phyloP scores from a whole-genome alignment of 495 filamentous ascomycete species.

The Aspergillus incahuasiensis region DNA sequence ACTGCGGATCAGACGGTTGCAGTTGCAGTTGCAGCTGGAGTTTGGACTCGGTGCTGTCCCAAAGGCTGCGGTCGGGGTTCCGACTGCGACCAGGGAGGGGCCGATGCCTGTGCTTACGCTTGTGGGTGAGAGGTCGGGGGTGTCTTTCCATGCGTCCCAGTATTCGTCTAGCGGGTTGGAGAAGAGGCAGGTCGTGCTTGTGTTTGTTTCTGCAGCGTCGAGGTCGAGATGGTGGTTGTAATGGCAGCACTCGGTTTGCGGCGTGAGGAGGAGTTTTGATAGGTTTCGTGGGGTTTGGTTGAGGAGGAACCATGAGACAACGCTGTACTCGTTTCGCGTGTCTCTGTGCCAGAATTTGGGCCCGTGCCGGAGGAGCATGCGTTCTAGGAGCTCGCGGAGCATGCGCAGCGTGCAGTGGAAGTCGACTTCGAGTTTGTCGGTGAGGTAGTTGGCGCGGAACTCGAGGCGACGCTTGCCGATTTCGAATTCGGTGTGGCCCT shows the following conservation, averaged over 20 bases:
- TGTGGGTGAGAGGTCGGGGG: conserved; percentile 15
- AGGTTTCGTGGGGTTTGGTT: conserved; percentile 25
- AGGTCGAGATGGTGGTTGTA: neutral
- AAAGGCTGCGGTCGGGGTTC: neutral
- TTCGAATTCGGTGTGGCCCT: conserved; percentile 23
- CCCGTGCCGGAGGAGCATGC: conserved; percentile 29
- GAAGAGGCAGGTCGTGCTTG: conserved; percentile 17
- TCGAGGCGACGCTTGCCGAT: conserved; percentile 23
- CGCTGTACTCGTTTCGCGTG: conserved; percentile 23
- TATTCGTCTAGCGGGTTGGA: conserved; percentile 29
- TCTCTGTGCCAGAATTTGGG: conserved; percentile 28
- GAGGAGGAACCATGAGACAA: conserved; percentile 30
- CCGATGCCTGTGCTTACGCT: neutral
- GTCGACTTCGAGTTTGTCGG: conserved; percentile 23
- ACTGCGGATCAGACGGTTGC: conserved; percentile 23
- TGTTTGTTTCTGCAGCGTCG: neutral
- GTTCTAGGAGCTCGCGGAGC: conserved; percentile 27
- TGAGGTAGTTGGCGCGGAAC: conserved; percentile 20
- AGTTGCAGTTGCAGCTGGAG: conserved; percentile 25
- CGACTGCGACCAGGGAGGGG: neutral
- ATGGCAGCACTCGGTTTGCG: conserved; percentile 25
- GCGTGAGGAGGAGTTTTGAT: conserved; percentile 23
- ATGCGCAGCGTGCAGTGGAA: conserved; percentile 30
- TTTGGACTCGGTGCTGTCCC: neutral
- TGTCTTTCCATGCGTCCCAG: conserved; percentile 27